Evolutionary conservation across 1,284 basidiomycete genomes (phyloP), one percentile per base, ranked within the genome.

Genomic region (Irpex sp.): DNA sequence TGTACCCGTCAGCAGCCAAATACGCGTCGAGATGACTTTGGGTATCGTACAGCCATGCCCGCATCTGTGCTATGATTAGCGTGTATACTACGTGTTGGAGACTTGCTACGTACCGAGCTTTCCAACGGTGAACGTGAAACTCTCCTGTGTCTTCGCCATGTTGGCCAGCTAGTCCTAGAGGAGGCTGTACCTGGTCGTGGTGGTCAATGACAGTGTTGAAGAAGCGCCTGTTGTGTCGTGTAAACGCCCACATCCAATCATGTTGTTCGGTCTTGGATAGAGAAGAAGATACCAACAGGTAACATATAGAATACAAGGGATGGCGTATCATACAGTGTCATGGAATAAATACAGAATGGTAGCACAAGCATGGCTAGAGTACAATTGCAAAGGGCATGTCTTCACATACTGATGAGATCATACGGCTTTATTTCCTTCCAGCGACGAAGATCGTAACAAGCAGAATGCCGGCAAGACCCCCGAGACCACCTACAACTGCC

Each of bases 1-100:
- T 58, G 49, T 60, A 60, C 57, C 51, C 56, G 49, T 59, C 57
- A 64, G 54, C 37, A 21, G 59, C 63, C 11, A 33, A 21, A 26
- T 60, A 58, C 47, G 46, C 37, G 39, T 53, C 17, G 4, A 47
- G 19, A 57, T 2, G 6, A 56, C 47, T 4, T 31, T 2, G 11
- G 21, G 4, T 66, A 31, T 67, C 85, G 70, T 77, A 92, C 90
- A 71, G 91, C 91, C 91, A 93, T 92, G 68, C 90, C 90, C 63
- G 89, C 89, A 80, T 90, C 90, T 92, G 67, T 21, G 47, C 11
- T 47, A 26, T n/a, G 31, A 17, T 33, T 8, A 60, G 15, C 13
- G 15, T 53, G 19, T n/a, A 8, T 57, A 55, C 0, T 9, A 11
- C 21, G 17, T 36, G 54, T 59, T 33, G 31, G 13, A 56, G 5